Conservation (phyloP, 129 eudicot genomes). For the Helichrysum umbraculigerum region DNA sequence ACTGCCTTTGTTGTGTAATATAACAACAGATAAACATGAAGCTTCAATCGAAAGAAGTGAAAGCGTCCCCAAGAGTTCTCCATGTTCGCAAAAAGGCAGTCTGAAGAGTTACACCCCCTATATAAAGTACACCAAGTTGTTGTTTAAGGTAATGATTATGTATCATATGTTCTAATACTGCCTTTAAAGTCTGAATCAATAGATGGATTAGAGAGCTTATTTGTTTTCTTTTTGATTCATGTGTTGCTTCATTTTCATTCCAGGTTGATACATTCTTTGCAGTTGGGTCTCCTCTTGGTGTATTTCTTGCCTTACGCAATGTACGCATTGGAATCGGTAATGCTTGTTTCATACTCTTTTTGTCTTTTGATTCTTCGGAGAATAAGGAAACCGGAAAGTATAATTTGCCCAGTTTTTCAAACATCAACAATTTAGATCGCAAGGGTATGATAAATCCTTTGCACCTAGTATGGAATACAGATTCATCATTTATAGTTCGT, state of each 20-base stretch:
- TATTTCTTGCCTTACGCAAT: slow-evolving; percentile 91
- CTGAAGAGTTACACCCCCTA: slow-evolving; percentile 52
- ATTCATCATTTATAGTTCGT: slow-evolving; percentile 5
- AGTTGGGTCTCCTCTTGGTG: slow-evolving; percentile 98
- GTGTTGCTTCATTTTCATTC: slow-evolving; percentile 24
- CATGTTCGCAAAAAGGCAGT: slow-evolving; percentile 27
- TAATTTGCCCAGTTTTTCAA: background rate
- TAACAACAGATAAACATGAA: slow-evolving; percentile 39
- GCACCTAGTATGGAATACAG: background rate
- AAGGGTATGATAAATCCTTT: background rate
- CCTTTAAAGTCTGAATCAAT: background rate
- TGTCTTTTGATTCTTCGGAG: background rate
- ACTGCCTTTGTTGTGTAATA: slow-evolving; percentile 12
- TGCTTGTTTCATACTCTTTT: background rate
- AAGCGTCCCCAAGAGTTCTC: slow-evolving; percentile 38
- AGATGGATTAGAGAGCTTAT: background rate
- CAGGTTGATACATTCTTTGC: slow-evolving; percentile 99
- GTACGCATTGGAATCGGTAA: slow-evolving; percentile 93
- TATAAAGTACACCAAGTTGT: slow-evolving; percentile 79
- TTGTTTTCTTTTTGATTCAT: slow-evolving; percentile 23
- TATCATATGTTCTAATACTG: background rate
- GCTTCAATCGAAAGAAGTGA: slow-evolving; percentile 29
- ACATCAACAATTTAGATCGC: background rate
- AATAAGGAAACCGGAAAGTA: background rate
- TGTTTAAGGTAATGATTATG: slow-evolving; percentile 61